Percentiles rank a stretch among this genome's conserved stretches.
phyloP scores from a whole-genome alignment of 768 basidiomycete species.

The Leucosporidium scottii region DNA sequence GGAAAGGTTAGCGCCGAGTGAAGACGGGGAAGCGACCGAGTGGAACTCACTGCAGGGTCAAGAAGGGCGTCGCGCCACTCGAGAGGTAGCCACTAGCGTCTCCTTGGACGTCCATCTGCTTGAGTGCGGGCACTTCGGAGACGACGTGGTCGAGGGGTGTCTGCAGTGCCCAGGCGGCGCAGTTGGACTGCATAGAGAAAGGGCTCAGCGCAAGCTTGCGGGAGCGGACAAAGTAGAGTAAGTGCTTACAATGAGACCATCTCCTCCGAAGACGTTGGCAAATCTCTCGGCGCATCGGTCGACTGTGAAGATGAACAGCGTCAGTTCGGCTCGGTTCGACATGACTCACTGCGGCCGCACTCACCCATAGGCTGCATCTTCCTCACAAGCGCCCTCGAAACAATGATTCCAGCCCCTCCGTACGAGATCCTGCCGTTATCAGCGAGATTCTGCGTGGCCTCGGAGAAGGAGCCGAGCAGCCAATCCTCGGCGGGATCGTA shows the following conservation, averaged over 20 bases:
- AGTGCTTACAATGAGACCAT: slow-evolving; percentile 12
- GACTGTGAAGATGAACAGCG: background rate
- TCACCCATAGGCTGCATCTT: slow-evolving; percentile 27
- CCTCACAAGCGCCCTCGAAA: slow-evolving; percentile 12
- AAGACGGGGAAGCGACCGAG: background rate
- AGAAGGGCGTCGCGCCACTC: slow-evolving; percentile 11
- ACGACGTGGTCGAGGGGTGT: slow-evolving; percentile 17
- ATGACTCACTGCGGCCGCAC: background rate
- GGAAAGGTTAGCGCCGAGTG: background rate
- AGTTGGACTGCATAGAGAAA: slow-evolving; percentile 16
- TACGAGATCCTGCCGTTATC: slow-evolving; percentile 20
- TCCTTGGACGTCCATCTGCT: slow-evolving; percentile 25
- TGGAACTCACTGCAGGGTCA: slow-evolving; percentile 14
- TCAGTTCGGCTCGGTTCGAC: background rate
- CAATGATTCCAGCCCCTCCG: slow-evolving; percentile 23
- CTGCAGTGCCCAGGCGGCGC: slow-evolving; percentile 10
- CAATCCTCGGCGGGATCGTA: slow-evolving; percentile 16
- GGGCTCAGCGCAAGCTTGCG: too few relatives aligned
- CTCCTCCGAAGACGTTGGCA: slow-evolving; percentile 19
- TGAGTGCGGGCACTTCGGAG: slow-evolving; percentile 15
- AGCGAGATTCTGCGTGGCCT: slow-evolving; percentile 16
- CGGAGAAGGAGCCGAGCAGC: slow-evolving; percentile 18
- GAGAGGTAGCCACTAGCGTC: slow-evolving; percentile 24
- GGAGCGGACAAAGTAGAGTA: too few relatives aligned
- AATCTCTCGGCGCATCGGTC: slow-evolving; percentile 17